Base-by-base conservation (phyloP, 345 rosid species). In the Isatis tinctoria region DNA sequence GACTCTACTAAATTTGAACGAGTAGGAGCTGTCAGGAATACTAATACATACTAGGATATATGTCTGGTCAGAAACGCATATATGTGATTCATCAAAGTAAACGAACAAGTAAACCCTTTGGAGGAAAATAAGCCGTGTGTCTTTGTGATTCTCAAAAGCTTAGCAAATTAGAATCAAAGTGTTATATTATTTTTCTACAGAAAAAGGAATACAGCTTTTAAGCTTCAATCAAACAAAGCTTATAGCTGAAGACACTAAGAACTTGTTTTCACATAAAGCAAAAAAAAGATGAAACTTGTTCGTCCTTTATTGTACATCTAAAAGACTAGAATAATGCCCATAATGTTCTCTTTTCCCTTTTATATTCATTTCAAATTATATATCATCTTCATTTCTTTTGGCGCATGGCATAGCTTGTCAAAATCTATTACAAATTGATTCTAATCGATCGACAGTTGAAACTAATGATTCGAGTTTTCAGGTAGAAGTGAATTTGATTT, bases 251-350 rank as follows among this genome's bases (percentile, higher is more conserved):
- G 80, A 71, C 53, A 63, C 13, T 47, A 48, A 48, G 65, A 62
- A 61, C 47, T 39, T 77, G 47, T 64, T 47, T 56, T 70, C 75
- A 64, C 20, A 44, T 44, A 70, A 69, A 70, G 71, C 41, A 35
- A 69, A 26, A 57, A 60, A 63, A 61, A 52, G 71, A 76, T 56
- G 71, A 76, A 64, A 76, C 47, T 70, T 76, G 80, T 76, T 76
- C 61, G 70, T 76, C 80, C 80, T 76, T 76, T 76, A 76, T 70
- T 76, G 76, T 76, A 70, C 80, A 76, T 76, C 60, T 36, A 13
- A 36, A 59, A 37, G 56, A 49, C 54, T 59, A 37, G 54, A 74
- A 45, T 64, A 70, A 76, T 76, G 72, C 80, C 43, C 67, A 64
- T 64, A 70, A 64, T 70, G 79, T 65, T 70, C 56, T 56, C 75